Percentiles rank a stretch among this genome's conserved stretches.
Evolutionary conservation across 805 yeast genomes (phyloP).

Genomic region (Saccharomycopsis lassenensis): DNA sequence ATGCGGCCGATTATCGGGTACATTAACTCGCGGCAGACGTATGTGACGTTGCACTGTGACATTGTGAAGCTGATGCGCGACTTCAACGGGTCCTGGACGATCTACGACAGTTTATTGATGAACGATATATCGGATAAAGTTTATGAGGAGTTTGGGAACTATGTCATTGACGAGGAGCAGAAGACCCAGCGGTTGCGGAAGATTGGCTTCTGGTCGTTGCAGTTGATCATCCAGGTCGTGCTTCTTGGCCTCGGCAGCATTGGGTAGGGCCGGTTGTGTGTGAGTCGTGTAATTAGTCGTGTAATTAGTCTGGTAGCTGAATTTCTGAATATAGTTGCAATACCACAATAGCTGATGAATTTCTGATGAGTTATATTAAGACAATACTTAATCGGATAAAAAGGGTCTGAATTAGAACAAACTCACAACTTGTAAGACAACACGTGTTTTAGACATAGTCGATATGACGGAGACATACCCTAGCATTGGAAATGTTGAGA

Average conservation of each 20-base stretch:
- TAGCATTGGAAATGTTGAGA: too few relatives aligned
- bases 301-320: too few relatives aligned
- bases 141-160: conserved; percentile 80
- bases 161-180: conserved; percentile 80
- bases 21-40: conserved; percentile 81
- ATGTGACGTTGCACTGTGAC: conserved; percentile 76
- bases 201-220: conserved; percentile 90
- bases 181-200: conserved; percentile 62
- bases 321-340: too few relatives aligned
- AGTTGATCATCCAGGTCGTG: conserved; percentile 68
- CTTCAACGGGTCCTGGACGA: conserved; percentile 94
- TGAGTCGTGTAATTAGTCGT: too few relatives aligned
- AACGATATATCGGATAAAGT: conserved; percentile 84
- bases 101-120: conserved; percentile 84
- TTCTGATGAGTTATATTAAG: too few relatives aligned
- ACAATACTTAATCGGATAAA: too few relatives aligned
- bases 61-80: conserved; percentile 70
- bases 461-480: too few relatives aligned
- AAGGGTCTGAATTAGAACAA: too few relatives aligned
- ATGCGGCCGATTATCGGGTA: conserved; percentile 93
- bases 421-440: too few relatives aligned
- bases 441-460: too few relatives aligned
- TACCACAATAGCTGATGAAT: too few relatives aligned
- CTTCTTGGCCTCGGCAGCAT: conserved; percentile 76
- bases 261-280: too few relatives aligned